Evolutionary conservation across 768 basidiomycete species (phyloP).

Genomic region (Tylopilus sp.): DNA sequence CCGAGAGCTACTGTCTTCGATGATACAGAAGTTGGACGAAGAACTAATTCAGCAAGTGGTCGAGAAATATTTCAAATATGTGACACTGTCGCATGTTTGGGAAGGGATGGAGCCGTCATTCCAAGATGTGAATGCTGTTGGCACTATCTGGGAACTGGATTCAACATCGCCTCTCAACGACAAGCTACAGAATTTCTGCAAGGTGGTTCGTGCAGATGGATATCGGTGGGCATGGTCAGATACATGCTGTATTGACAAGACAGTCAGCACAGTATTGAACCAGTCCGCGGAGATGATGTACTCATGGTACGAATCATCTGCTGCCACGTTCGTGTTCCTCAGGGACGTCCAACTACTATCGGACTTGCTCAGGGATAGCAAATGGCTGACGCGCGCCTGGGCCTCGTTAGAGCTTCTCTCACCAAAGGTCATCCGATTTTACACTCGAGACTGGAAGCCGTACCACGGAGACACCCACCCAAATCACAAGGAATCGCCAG

Average conservation of each 20-base stretch:
- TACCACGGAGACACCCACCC: conserved; percentile 1
- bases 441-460: conserved; percentile 4
- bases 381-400: no score
- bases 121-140: not conserved
- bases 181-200: not conserved
- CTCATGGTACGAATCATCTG: not conserved
- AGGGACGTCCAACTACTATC: not conserved
- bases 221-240: not conserved
- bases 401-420: conserved; percentile 3
- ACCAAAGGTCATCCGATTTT: conserved; percentile 12
- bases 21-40: not conserved
- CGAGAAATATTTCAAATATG: not conserved
- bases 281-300: not conserved
- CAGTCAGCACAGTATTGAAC: not conserved
- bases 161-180: not conserved
- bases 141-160: not conserved
- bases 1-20: not conserved
- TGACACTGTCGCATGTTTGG: not conserved
- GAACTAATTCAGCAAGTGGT: not conserved
- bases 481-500: conserved; percentile 10
- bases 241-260: not conserved
- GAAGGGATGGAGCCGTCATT: not conserved
- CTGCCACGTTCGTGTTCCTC: not conserved
- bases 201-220: not conserved
- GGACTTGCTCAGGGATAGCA: not conserved